Percentiles rank a stretch among this genome's conserved stretches.
Conservation (phyloP, 2,329 filamentous ascomycete genomes). For the Colletotrichum cordylinicola region DNA sequence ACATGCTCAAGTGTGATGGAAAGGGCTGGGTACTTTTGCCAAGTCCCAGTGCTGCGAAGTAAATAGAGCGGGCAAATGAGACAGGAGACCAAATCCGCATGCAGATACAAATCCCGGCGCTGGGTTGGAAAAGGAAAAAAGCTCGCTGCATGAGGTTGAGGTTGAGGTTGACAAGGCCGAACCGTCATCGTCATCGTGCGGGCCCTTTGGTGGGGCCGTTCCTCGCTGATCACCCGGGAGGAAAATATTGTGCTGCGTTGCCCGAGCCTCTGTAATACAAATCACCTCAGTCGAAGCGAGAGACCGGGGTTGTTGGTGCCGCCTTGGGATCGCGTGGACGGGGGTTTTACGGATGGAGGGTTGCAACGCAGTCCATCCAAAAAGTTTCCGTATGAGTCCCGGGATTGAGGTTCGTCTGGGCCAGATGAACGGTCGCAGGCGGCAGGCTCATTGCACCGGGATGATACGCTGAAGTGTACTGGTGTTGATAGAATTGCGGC, state of each 20-base stretch:
- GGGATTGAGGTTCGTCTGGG: constrained; percentile 4
- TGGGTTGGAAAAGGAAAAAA: background rate
- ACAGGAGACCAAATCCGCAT: background rate
- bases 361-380: constrained; percentile 1
- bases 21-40: background rate
- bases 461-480: background rate
- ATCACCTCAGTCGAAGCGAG: constrained; percentile 2
- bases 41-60: background rate
- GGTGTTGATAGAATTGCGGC: background rate
- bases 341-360: background rate
- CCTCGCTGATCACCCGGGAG: background rate
- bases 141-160: background rate
- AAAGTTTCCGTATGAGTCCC: background rate
- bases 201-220: constrained; percentile 4
- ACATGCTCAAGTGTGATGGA: background rate
- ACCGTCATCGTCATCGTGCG: constrained; percentile 11
- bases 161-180: background rate
- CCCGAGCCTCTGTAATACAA: constrained; percentile 1
- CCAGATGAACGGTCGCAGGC: background rate
- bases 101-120: background rate
- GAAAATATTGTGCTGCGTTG: background rate
- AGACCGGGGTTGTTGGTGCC: background rate
- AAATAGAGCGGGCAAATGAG: background rate
- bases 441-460: background rate
- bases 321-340: background rate